Base-by-base conservation (phyloP, 2,329 filamentous ascomycete genomes). In the Fusarium sambucinum region DNA sequence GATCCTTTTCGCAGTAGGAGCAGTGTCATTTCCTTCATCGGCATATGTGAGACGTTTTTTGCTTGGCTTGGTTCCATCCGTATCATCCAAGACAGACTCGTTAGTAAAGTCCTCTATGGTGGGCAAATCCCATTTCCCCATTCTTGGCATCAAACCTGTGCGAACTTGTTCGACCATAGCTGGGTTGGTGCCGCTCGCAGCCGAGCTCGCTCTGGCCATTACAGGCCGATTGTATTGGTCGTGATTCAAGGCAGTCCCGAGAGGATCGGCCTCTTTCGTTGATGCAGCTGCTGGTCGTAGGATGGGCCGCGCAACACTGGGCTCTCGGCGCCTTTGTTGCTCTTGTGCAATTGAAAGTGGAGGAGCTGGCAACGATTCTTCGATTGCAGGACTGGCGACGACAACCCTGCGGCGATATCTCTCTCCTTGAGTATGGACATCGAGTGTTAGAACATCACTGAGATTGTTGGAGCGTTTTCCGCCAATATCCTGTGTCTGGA, bases 281-380 rank as follows among this genome's bases (percentile, higher is more conserved):
- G 63, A 57, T n/a, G 53, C 32, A 45, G 47, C 33, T 11, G 55
- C 63, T n/a, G 56, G 29, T 42, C 79, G 80, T 30, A 82, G 50
- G 27, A 81, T 81, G 2, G 80, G 77, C 2, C 75, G 77, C 8
- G 77, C 75, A 16, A 68, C 63, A 6, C 41, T 61, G 5, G 70
- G 69, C 48, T 74, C 76, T 33, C 80, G 73, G 29, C 80, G 75
- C 23, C 75, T 74, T 14, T 69, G 65, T 60, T 80, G 77, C 61
- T 82, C 80, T 46, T 81, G 76, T 45, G 74, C 63, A 32, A 80
- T 57, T 1, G 79, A 79, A n/a, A 71, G 76, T 8, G 76, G 74
- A 8, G 63, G 65, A 4, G 65, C 73, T 4, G 73, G 73, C 11
- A 70, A 71, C n/a, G 59, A 19, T 6, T 55, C 46, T 29, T 70